Conservation (phyloP, 441 rosid genomes). For the Gossypium davidsonii region DNA sequence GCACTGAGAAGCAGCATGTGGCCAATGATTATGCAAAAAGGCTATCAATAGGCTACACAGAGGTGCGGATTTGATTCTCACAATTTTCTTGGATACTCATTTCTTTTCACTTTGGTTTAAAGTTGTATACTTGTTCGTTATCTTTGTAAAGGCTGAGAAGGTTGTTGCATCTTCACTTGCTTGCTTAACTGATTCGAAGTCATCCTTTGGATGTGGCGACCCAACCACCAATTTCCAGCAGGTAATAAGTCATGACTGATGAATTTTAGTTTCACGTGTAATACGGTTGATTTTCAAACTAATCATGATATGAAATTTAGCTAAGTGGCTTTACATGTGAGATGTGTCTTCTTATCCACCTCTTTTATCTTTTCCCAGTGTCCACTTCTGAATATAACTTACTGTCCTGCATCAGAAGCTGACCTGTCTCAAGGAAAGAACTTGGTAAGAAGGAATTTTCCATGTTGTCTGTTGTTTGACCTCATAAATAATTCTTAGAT, state of each 20-base stretch:
- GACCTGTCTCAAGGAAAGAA: conserved; percentile 55
- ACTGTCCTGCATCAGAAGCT: conserved; percentile 83
- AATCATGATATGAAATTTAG: not conserved
- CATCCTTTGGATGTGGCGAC: conserved; percentile 29
- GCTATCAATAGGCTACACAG: conserved; percentile 74
- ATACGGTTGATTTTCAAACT: not conserved
- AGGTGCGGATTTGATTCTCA: conserved; percentile 39
- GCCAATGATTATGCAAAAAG: conserved; percentile 95
- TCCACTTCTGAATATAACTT: conserved; percentile 91
- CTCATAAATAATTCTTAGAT: conserved; percentile 9
- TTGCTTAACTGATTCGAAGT: conserved; percentile 49
- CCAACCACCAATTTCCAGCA: conserved; percentile 56
- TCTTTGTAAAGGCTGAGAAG: conserved; percentile 70
- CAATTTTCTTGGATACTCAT: conserved; percentile 11
- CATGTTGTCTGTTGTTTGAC: conserved; percentile 12
- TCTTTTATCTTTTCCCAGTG: conserved; percentile 47
- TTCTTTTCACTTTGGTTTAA: conserved; percentile 15
- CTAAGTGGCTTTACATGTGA: conserved; percentile 7
- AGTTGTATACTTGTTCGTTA: conserved; percentile 7
- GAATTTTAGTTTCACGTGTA: not conserved
- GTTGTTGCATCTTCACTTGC: conserved; percentile 79
- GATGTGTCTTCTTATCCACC: not conserved
- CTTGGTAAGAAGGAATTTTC: conserved; percentile 48
- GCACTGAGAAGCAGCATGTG: conserved; percentile 93
- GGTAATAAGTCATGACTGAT: conserved; percentile 33